Base-by-base conservation (phyloP, 805 yeast species). In the Ogataea corticis region DNA sequence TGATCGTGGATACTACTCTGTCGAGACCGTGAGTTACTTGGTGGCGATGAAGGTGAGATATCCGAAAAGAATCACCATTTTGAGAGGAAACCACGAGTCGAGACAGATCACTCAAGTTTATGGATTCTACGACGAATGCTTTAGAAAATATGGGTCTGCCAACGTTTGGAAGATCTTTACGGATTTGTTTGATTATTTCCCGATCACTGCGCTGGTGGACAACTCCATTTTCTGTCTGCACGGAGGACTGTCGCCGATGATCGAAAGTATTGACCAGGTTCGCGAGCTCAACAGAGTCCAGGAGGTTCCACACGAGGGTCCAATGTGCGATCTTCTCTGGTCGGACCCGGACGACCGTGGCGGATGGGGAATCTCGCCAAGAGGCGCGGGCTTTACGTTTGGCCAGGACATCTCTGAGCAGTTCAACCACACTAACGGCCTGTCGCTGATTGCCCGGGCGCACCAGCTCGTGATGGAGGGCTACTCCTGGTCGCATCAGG, bases 391-490 rank as follows among this genome's bases (percentile, higher is more conserved):
- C 67, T 91, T 87, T 83, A 88, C 96, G 61, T 91, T 91, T 79
- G 97, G 97, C 58, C 95, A 85, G 71, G 96, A 91, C 73, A 88
- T 90, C 59, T 80, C 91, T 55, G 96, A 87, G 65, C 96, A 89
- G 63, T 91, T 91, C 70, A 91, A 91, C 65, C 96, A 90, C 69
- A 84, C 90, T 15, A 91, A 91, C 65, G 90, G 85, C 54, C 73
- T 91, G 53, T 76, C 86, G 42, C 72, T 91, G 51, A 85, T 91
- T 52, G 96, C 97, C 21, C 81, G 97, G 70, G 97, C 97, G 9
- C 97, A 90, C 73, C 97, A 90, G 70, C 76, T 90, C 65, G 96
- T 90, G n/a, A 91, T 91, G 97, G 97, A 90, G 65, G 97, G 97
- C 48, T 91, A 82, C 65, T 80, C 88, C 37, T 91, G 97, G 97